Evolutionary conservation across 805 yeast genomes (phyloP), one percentile per base, ranked within the genome.

Genomic region (Cyberlindnera sargentensis): DNA sequence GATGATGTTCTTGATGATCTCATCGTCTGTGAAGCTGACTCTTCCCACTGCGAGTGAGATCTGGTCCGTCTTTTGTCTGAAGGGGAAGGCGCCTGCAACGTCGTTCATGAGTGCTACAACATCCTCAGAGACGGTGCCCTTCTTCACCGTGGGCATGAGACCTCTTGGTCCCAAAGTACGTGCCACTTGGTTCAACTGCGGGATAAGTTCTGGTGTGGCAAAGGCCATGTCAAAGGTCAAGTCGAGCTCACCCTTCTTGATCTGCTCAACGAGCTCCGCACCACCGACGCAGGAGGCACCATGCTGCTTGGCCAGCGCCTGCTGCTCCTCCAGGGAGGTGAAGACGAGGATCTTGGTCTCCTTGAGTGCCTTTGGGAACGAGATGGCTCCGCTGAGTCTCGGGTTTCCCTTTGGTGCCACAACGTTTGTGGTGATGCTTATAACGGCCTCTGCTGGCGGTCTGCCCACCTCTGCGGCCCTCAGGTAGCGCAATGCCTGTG

Each of bases 381-480:
- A 65, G 24, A 89, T 75, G 4, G 79, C 71, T 10, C 97, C 97
- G 29, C 70, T 67, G 42, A 90, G 64, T 26, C 87, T 84, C 31
- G 81, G 78, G 24, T 84, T 80, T 52, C 96, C 96, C 58, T 77
- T 80, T 47, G 83, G 91, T 23, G 82, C 78, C 8, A 82, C 73
- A 29, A 89, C 70, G 15, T 76, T 68, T 15, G 86, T 73, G 42
- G 82, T 76, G 43, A 85, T 63, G 15, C 84, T 70, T 34, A 91
- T 70, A 25, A 90, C 82, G 24, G 91, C 80, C 53, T 80, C 79
- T n/a, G 73, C 66, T 4, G 73, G 67, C 3, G 91, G 78, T 57
- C 84, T 78, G 5, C 99, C 98, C 5, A 89, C 95, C 63, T 89
- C 96, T 5, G 89, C 78, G 0, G 98, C 96, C 49, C 96, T 73